Evolutionary conservation across 768 basidiomycete species (phyloP).

Genomic region (Leucocoprinus leucothites): DNA sequence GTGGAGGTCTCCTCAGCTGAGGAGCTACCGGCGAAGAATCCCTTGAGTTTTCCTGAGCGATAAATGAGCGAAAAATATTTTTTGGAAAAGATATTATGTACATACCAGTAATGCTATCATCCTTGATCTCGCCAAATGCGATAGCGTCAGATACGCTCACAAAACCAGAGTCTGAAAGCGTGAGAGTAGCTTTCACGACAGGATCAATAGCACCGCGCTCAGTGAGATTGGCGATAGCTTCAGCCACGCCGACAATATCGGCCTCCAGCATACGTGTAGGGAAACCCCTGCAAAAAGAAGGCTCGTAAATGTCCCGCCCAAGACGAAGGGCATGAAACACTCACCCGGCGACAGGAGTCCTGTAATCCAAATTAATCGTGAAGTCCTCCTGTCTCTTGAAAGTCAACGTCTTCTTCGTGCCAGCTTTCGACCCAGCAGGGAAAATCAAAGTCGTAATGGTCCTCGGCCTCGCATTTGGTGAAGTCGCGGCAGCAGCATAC

Average conservation of each 20-base stretch:
- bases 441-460: conserved; percentile 78
- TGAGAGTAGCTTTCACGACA: conserved; percentile 80
- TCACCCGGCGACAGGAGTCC: conserved; percentile 57
- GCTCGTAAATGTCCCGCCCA: conserved; percentile 8
- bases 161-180: conserved; percentile 85
- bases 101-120: conserved; percentile 72
- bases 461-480: conserved; percentile 48
- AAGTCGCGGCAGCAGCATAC: conserved; percentile 62
- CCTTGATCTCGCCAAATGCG: conserved; percentile 77
- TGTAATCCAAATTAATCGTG: conserved; percentile 74
- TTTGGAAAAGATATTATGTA: conserved; percentile 12
- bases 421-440: conserved; percentile 71
- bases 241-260: conserved; percentile 66
- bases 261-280: conserved; percentile 74
- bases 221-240: conserved; percentile 81
- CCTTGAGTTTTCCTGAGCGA: conserved; percentile 77
- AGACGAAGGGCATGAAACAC: conserved; percentile 21
- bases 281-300: conserved; percentile 55
- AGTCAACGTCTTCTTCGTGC: conserved; percentile 81
- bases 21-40: conserved; percentile 68
- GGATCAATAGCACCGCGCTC: conserved; percentile 78
- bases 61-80: background rate
- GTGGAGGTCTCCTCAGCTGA: conserved; percentile 37
- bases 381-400: conserved; percentile 88
- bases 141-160: conserved; percentile 77